Evolutionary conservation across 805 yeast species (phyloP).

Genomic region (Teunomyces barrocoloradensis): DNA sequence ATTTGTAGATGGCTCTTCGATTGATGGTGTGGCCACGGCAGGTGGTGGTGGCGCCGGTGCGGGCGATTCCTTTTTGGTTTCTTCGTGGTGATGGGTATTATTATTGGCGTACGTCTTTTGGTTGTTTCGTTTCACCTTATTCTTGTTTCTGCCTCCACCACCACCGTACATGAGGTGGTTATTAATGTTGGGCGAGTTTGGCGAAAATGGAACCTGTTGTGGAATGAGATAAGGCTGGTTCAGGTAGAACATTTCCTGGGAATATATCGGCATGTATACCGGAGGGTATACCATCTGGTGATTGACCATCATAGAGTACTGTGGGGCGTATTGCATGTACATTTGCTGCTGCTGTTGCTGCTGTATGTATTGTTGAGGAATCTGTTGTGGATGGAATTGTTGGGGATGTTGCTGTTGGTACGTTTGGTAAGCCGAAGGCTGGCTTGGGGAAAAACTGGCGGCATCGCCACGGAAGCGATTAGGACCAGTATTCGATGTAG

Average conservation of each 20-base stretch:
- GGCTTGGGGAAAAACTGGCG: slow-evolving; percentile 34
- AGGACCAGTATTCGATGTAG: slow-evolving; percentile 28
- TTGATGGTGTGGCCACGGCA: slow-evolving; percentile 1
- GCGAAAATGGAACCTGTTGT: slow-evolving; percentile 8
- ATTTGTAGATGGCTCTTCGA: neutral
- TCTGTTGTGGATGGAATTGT: slow-evolving; percentile 11
- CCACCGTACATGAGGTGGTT: slow-evolving; percentile 4
- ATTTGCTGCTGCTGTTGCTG: slow-evolving; percentile 11
- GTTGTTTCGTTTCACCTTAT: slow-evolving; percentile 8
- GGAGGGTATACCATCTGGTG: slow-evolving; percentile 14
- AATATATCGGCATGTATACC: slow-evolving; percentile 14
- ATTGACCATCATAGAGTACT: slow-evolving; percentile 9
- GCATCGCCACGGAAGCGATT: slow-evolving; percentile 40
- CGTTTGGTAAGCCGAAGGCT: slow-evolving; percentile 8
- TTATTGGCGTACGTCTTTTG: slow-evolving; percentile 5
- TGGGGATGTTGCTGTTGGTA: slow-evolving; percentile 10
- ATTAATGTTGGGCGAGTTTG: slow-evolving; percentile 5
- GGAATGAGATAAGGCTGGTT: slow-evolving; percentile 12
- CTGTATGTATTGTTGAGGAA: slow-evolving; percentile 11
- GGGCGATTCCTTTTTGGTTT: slow-evolving; percentile 2
- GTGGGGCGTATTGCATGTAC: slow-evolving; percentile 14
- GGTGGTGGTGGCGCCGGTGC: neutral
- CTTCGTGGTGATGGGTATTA: slow-evolving; percentile 5
- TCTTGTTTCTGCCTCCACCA: neutral
- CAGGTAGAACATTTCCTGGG: slow-evolving; percentile 12